phyloP scores from a whole-genome alignment of 2,329 filamentous ascomycete species.

The Verticillium albo-atrum region DNA sequence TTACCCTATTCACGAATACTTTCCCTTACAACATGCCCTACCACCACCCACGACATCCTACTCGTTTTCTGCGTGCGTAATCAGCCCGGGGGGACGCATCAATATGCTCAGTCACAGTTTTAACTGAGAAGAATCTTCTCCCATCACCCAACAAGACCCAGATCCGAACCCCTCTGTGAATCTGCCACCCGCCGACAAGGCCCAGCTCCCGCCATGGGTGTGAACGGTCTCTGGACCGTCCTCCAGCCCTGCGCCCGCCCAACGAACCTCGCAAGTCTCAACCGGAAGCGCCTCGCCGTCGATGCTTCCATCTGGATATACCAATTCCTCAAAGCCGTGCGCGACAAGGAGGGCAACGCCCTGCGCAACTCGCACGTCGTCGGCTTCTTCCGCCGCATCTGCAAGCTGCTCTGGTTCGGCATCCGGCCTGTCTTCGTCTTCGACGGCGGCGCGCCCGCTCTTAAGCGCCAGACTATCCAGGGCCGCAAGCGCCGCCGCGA shows the following conservation, averaged over 20 bases:
- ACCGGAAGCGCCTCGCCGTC: conserved; percentile 91
- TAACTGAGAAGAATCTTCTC: conserved; percentile 8
- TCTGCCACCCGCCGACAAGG: not conserved
- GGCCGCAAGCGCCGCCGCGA: conserved; percentile 75
- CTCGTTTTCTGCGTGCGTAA: not conserved
- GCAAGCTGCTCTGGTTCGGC: conserved; percentile 94
- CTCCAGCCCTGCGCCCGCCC: conserved; percentile 92
- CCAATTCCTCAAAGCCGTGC: conserved; percentile 97
- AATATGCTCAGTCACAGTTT: conserved; percentile 4
- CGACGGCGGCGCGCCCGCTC: conserved; percentile 84
- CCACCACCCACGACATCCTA: not conserved
- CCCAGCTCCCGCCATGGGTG: conserved; percentile 67
- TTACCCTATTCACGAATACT: conserved; percentile 5
- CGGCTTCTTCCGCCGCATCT: conserved; percentile 96
- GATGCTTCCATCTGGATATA: conserved; percentile 99
- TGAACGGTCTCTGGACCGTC: conserved; percentile 95
- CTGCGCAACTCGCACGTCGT: conserved; percentile 94
- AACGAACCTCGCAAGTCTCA: conserved; percentile 93
- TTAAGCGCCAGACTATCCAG: conserved; percentile 89
- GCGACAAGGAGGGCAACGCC: conserved; percentile 96
- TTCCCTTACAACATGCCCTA: not conserved
- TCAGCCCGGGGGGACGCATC: not conserved
- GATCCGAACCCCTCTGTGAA: not conserved
- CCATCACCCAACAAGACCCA: not conserved
- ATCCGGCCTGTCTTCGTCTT: conserved; percentile 98